Evolutionary conservation across 2,329 filamentous ascomycete genomes (phyloP).

Genomic region (Penicillium hesseltinei): DNA sequence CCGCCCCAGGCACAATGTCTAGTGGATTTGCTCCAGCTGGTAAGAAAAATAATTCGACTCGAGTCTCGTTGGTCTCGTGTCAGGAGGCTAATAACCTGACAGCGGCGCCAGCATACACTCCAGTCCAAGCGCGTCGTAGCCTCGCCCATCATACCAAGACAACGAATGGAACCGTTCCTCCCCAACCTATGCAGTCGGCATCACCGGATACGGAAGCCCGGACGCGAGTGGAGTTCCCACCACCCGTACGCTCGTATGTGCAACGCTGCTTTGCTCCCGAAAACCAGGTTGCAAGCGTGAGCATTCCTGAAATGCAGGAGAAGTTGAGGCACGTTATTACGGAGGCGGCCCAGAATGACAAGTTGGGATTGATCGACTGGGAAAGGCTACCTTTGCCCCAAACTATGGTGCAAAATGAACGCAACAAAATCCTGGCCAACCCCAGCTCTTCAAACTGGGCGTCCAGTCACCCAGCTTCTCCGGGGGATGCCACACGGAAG

Average conservation of each 20-base stretch:
- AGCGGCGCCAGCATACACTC: constrained; percentile 57
- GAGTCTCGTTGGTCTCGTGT: not conserved
- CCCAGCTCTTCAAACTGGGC: constrained; percentile 41
- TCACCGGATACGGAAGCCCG: constrained; percentile 38
- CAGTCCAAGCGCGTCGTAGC: constrained; percentile 62
- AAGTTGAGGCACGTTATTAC: constrained; percentile 86
- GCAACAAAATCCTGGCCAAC: constrained; percentile 50
- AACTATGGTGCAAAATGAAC: constrained; percentile 72
- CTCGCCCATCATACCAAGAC: constrained; percentile 47
- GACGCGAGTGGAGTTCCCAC: constrained; percentile 71
- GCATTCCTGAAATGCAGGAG: constrained; percentile 70
- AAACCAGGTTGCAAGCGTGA: constrained; percentile 64
- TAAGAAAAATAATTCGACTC: constrained; percentile 23
- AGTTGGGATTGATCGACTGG: constrained; percentile 78
- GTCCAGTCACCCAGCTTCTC: constrained; percentile 25
- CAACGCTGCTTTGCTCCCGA: constrained; percentile 79
- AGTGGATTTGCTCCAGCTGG: constrained; percentile 33
- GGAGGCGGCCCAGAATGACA: constrained; percentile 70
- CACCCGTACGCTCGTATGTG: constrained; percentile 82
- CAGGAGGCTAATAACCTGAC: constrained; percentile 16
- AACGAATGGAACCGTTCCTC: constrained; percentile 21
- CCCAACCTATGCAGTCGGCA: constrained; percentile 28
- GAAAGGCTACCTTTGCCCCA: constrained; percentile 79
- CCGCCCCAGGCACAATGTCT: constrained; percentile 30
- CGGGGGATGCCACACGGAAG: constrained; percentile 60